Evolutionary conservation across 2,329 filamentous ascomycete species (phyloP), one percentile per base, ranked within the genome.

Genomic region (Eutypa lata): DNA sequence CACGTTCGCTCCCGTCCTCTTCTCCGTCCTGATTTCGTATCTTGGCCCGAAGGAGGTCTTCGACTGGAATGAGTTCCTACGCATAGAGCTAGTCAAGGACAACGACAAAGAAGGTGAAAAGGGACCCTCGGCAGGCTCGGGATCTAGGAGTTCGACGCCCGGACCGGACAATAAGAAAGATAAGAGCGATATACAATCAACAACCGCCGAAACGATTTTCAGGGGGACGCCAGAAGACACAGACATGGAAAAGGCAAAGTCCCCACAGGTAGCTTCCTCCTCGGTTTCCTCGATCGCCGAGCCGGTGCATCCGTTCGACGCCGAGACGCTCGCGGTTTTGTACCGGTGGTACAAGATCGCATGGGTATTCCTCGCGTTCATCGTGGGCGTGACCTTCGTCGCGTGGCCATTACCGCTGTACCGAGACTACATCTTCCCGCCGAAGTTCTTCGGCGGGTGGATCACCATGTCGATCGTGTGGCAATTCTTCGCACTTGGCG

Each of bases 391-490:
- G 10, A 79, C 77, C 0, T 72, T 77, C 24, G 58, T 80, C 11
- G 57, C 71, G 1, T 80, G 76, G 77, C 77, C 76, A 0, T 66
- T 80, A 63, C 76, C 77, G 21, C 65, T 80, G 5, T 79, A 80
- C 56, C 71, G 76, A 2, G 65, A 75, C 57, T 80, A 73, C 50
- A 71, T 80, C 38, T 80, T 79, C 54, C 76, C 70, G 0, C 71
- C 70, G 57, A 59, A 66, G 0, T 78, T 79, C 54, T 78, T 78
- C 58, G 64, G 65, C 1, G 72, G 74, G 0, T 79, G 76, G 76
- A 68, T 71, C 0, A 65, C 68, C 0, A 70, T 78, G 3, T 70
- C 75, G 0, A 74, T 78, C 3, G 62, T 75, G 0, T 79, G 76
- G 75, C 74, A 77, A 47, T 79, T 78, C 53, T 63, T 71, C 42